These are phyloP conservation scores for Fusarium napiforme DNA, from an alignment of 2,329 filamentous ascomycete species.

Conservation along the genomic window DNA sequence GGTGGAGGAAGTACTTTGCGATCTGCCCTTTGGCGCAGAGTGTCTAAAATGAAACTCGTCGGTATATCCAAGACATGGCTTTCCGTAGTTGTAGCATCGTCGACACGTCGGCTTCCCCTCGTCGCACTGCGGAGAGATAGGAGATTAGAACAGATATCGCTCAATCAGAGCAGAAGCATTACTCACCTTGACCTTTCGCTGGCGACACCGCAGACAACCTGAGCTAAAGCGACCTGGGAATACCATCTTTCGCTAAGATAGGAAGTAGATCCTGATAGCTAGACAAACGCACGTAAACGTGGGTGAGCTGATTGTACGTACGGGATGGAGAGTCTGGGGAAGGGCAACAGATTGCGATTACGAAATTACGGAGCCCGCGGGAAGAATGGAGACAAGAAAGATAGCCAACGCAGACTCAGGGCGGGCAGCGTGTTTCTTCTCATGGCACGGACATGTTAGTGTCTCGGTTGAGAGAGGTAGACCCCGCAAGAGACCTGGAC, in stretches of 20 bases:
- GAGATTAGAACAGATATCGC: neutral
- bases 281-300: neutral
- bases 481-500: neutral
- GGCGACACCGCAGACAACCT: slow-evolving; percentile 46
- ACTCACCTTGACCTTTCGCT: slow-evolving; percentile 47
- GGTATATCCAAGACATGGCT: slow-evolving; percentile 49
- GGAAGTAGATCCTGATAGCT: neutral
- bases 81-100: slow-evolving; percentile 49
- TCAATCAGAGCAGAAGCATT: neutral
- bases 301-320: neutral
- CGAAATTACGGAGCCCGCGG: neutral
- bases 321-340: slow-evolving; percentile 13
- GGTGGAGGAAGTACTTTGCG: neutral
- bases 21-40: slow-evolving; percentile 13
- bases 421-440: neutral
- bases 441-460: neutral
- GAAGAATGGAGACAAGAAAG: neutral
- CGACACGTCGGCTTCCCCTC: slow-evolving; percentile 48
- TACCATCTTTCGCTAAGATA: slow-evolving; percentile 37
- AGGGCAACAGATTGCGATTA: slow-evolving; percentile 2
- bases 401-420: neutral
- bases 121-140: slow-evolving; percentile 42
- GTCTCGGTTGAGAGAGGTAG: neutral
- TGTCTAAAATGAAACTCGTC: slow-evolving; percentile 51
- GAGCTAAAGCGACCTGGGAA: slow-evolving; percentile 48